These are phyloP conservation scores for Limonium bicolor DNA, from an alignment of 148 eudicot species.

Conservation along the genomic window DNA sequence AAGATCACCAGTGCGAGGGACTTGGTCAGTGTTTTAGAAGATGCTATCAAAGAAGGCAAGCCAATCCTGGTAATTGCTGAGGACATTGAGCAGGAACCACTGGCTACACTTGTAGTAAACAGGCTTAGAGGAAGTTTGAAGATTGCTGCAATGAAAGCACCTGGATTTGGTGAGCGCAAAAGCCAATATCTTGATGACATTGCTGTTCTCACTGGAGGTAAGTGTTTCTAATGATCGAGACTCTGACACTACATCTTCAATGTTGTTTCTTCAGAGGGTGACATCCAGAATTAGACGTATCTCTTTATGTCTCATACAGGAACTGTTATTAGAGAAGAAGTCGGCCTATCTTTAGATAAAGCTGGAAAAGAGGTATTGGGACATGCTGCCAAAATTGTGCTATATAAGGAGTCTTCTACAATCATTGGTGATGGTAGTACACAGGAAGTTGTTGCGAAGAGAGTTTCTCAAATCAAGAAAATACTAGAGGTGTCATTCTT, in stretches of 20 bases:
- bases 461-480: slow-evolving; percentile 37
- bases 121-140: slow-evolving; percentile 55
- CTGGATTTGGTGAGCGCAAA: slow-evolving; percentile 61
- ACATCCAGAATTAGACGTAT: too few species aligned
- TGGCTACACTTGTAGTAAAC: slow-evolving; percentile 75
- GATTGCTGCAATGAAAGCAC: slow-evolving; percentile 71
- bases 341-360: slow-evolving; percentile 38
- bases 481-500: slow-evolving; percentile 26
- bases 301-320: too few species aligned
- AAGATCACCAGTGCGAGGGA: slow-evolving; percentile 64
- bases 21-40: slow-evolving; percentile 46
- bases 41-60: slow-evolving; percentile 37
- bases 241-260: too few species aligned
- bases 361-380: slow-evolving; percentile 42
- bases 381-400: slow-evolving; percentile 38
- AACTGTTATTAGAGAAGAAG: slow-evolving; percentile 51
- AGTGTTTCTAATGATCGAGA: too few species aligned
- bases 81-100: slow-evolving; percentile 69
- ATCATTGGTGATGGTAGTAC: slow-evolving; percentile 58
- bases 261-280: too few species aligned
- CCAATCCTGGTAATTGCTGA: slow-evolving; percentile 52
- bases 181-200: slow-evolving; percentile 64
- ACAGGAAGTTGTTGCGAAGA: slow-evolving; percentile 35
- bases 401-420: slow-evolving; percentile 36
- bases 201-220: slow-evolving; percentile 63